Percentiles rank a stretch among this genome's conserved stretches.
These are phyloP conservation scores for Aspergillus incahuasiensis DNA, from an alignment of 495 filamentous ascomycete species.

Conservation along the genomic window DNA sequence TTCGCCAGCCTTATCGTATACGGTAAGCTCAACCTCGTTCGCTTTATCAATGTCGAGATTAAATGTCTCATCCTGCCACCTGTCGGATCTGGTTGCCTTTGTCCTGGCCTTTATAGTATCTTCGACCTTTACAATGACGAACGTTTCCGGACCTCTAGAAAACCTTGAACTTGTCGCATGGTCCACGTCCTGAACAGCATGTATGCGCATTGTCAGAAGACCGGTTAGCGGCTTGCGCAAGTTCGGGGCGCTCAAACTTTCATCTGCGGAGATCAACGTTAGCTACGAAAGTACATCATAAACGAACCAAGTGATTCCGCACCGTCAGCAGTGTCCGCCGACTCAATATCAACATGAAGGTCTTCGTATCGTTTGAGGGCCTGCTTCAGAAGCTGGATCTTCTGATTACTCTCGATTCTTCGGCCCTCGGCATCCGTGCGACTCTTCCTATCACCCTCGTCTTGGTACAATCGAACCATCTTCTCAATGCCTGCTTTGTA, in stretches of 20 bases:
- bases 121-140: conserved; percentile 92
- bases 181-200: conserved; percentile 90
- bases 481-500: conserved; percentile 99
- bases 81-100: conserved; percentile 78
- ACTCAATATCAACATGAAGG: conserved; percentile 92
- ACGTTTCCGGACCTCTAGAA: conserved; percentile 87
- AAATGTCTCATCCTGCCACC: conserved; percentile 87
- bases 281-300: neutral
- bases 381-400: conserved; percentile 93
- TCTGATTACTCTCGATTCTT: conserved; percentile 92
- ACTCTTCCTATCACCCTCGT: conserved; percentile 97
- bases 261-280: conserved; percentile 55
- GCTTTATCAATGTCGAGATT: conserved; percentile 94
- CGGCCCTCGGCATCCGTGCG: conserved; percentile 84
- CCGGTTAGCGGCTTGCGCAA: conserved; percentile 90
- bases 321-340: conserved; percentile 79
- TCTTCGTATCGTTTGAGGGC: conserved; percentile 96
- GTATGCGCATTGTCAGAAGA: conserved; percentile 77
- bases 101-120: conserved; percentile 85
- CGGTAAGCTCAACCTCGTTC: conserved; percentile 95
- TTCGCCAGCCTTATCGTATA: conserved; percentile 89
- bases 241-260: conserved; percentile 92
- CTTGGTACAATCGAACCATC: conserved; percentile 96
- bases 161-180: conserved; percentile 86
- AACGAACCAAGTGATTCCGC: conserved; percentile 20